Base-by-base conservation (phyloP, 2,329 filamentous ascomycete genomes). In the Cladophialophora psammophila region DNA sequence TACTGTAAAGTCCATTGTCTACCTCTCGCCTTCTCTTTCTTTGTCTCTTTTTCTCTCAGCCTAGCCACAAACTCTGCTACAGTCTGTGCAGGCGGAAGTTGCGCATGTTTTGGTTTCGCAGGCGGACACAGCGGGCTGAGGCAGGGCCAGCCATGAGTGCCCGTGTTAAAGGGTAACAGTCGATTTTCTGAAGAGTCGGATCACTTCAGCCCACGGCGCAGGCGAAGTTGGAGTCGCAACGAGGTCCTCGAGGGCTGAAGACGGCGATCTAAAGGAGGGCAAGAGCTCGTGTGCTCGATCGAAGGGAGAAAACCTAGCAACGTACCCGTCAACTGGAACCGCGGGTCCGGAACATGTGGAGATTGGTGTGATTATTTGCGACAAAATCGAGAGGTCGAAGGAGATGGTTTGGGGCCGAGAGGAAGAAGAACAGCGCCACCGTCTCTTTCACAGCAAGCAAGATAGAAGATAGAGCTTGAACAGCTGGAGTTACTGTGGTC, bases 1-100 rank as follows among this genome's bases (percentile, higher is more conserved):
- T 60, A 70, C 68, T 32, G 66, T 70, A 40, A 70, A 70, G 56
- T 70, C 68, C 68, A 70, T 70, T 20, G 32, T 69, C 20, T 50
- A 32, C n/a, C 20, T 56, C 31, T 31, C 45, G 18, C 34, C 12
- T 40, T 40, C 45, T 53, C 34, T 40, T 36, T 59, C 45, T 53
- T 13, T 63, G 31, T 56, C 18, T 53, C 7, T 34, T 60, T 45
- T 54, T 18, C 53, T 60, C 10, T 60, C 18, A 52, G 53, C 36
- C 26, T 32, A 34, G 26, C 53, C 64, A 18, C 59, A 54, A 57
- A 58, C 54, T 56, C 40, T 60, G 32, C 55, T 67, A 67, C 60
- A 60, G 31, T 63, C 48, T 67, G 54, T 48, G 60, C 42, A 45
- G 48, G 26, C 36, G 53, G 26, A 36, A 35, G 52, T 64, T 62